phyloP scores from a whole-genome alignment of 2,329 filamentous ascomycete genomes.

The Didymella sp. region DNA sequence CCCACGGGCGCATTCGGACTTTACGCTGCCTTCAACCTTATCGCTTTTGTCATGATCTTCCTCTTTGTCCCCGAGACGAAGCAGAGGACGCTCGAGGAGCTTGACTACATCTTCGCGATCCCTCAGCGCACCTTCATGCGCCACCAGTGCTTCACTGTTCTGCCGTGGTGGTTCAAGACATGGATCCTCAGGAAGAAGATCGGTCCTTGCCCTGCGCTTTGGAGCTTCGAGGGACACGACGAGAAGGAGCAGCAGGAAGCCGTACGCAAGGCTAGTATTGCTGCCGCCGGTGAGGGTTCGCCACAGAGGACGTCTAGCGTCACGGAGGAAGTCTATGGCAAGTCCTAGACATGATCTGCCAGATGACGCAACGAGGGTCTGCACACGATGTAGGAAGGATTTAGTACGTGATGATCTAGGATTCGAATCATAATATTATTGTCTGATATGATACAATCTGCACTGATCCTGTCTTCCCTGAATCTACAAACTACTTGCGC shows the following conservation, averaged over 20 bases:
- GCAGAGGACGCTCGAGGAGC: conserved; percentile 41
- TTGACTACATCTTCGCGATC: conserved; percentile 50
- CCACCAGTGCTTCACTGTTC: conserved; percentile 48
- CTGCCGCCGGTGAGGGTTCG: conserved; percentile 13
- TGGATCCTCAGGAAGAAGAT: conserved; percentile 48
- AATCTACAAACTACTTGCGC: too few relatives aligned
- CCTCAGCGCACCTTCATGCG: conserved; percentile 47
- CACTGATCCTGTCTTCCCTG: too few relatives aligned
- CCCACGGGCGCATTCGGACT: conserved; percentile 50
- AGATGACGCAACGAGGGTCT: neutral
- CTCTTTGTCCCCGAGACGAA: conserved; percentile 43
- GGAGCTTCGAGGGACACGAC: conserved; percentile 26
- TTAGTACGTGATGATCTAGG: too few relatives aligned
- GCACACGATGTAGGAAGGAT: too few relatives aligned
- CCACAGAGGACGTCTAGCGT: conserved; percentile 9
- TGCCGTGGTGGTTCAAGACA: conserved; percentile 56
- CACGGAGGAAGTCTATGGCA: conserved; percentile 14
- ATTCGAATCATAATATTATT: too few relatives aligned
- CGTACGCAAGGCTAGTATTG: conserved; percentile 25
- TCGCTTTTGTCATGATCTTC: conserved; percentile 41
- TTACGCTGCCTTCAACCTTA: conserved; percentile 47
- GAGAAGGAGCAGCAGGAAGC: conserved; percentile 22
- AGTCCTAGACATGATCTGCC: neutral
- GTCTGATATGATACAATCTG: too few relatives aligned
- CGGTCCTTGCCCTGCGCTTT: conserved; percentile 27